Evolutionary conservation across 768 basidiomycete species (phyloP).

Genomic region (Pleurotus pulmonarius): DNA sequence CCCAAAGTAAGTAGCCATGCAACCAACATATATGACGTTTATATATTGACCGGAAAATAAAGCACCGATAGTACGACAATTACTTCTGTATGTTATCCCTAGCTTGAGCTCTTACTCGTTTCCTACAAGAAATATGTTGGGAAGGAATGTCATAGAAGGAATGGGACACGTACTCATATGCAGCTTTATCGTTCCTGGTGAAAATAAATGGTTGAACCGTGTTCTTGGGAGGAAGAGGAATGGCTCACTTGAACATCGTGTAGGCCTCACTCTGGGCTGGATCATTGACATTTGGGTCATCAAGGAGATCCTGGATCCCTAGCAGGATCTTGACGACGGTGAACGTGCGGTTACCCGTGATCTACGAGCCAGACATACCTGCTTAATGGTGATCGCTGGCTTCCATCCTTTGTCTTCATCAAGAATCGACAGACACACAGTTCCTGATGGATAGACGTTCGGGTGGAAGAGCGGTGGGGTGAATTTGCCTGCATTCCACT

Average conservation of each 20-base stretch:
- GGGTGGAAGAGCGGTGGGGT: constrained; percentile 94
- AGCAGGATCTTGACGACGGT: constrained; percentile 68
- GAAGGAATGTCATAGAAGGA: background rate
- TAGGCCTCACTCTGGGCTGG: constrained; percentile 99
- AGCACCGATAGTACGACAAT: background rate
- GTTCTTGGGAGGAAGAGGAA: background rate
- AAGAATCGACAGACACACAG: constrained; percentile 94
- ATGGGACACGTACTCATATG: constrained; percentile 73
- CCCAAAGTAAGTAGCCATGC: no score
- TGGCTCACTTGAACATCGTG: constrained; percentile 92
- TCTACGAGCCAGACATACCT: constrained; percentile 44
- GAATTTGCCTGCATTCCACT: constrained; percentile 77
- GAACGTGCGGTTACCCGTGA: constrained; percentile 1
- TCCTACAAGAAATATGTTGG: constrained; percentile 37
- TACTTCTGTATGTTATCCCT: constrained; percentile 89
- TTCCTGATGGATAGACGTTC: constrained; percentile 98
- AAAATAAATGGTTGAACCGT: constrained; percentile 10
- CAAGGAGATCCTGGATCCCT: constrained; percentile 93
- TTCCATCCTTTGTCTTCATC: constrained; percentile 99
- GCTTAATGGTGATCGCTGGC: constrained; percentile 98
- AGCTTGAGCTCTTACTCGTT: constrained; percentile 80
- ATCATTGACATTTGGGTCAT: constrained; percentile 95
- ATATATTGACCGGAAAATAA: no score
- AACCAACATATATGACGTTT: no score
- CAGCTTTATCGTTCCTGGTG: constrained; percentile 83